Evolutionary conservation across 192 early-diverging fungal genomes (phyloP).

Genomic region (Coemansia sp.): DNA sequence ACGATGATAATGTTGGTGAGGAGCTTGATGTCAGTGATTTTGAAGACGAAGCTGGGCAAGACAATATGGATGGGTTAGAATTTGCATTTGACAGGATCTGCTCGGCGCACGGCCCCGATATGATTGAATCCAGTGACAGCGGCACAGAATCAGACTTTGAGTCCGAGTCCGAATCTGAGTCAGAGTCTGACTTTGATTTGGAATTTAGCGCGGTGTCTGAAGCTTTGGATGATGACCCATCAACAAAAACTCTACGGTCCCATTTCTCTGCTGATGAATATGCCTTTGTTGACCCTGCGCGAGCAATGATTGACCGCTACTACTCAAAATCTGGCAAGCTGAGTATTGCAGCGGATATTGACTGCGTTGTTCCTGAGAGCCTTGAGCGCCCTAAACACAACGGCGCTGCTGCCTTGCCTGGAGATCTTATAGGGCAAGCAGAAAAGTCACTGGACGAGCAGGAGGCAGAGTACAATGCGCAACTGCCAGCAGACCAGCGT

Average conservation of each 20-base stretch:
- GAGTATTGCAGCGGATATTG: constrained; percentile 42
- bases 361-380: constrained; percentile 17
- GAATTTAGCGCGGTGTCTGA: neutral
- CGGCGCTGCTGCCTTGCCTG: neutral
- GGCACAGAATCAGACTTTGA: constrained; percentile 15
- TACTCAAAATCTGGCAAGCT: constrained; percentile 34
- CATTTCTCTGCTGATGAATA: constrained; percentile 18
- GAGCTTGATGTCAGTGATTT: constrained; percentile 6
- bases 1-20: constrained; percentile 16
- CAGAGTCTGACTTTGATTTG: constrained; percentile 1
- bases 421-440: neutral
- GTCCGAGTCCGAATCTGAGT: constrained; percentile 18
- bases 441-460: constrained; percentile 28
- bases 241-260: neutral
- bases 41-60: constrained; percentile 5
- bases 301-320: constrained; percentile 45
- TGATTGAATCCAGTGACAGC: neutral
- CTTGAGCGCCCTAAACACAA: neutral
- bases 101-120: constrained; percentile 1
- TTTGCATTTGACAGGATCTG: neutral
- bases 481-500: constrained; percentile 48
- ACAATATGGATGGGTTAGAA: neutral
- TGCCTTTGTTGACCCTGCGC: constrained; percentile 27
- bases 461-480: constrained; percentile 44
- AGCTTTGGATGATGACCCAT: neutral